Base-by-base conservation (phyloP, 1,284 basidiomycete genomes). In the Ustilago hordei region DNA sequence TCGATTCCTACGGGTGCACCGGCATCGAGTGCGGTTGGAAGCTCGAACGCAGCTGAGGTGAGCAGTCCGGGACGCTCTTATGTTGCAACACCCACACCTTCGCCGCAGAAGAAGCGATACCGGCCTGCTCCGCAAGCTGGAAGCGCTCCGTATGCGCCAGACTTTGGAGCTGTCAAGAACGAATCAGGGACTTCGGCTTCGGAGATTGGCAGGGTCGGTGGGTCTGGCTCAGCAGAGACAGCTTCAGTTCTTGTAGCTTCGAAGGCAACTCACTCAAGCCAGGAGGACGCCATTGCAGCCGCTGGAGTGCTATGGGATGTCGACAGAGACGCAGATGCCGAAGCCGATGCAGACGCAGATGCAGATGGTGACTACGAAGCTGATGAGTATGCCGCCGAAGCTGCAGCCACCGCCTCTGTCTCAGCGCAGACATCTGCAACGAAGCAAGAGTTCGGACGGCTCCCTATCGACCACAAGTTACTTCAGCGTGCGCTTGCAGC, bases 281-380 rank as follows among this genome's bases (percentile, higher is more conserved):
- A 38, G 1, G 35, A 12, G 7, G 58, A 69, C 39, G 69, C 43
- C 17, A 58, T 35, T 38, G 45, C 38, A 28, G 48, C 31, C 32
- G 38, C 52, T 8, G 71, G 34, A 28, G 13, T n/a, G 48, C 35
- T 48, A 5, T 55, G 28, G 58, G 61, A 68, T 23, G 58, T 47
- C 34, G 56, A 60, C 32, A 34, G 47, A 41, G 62, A 78, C 52
- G 66, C 57, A 45, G 63, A 79, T 53, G 64, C 55, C 23, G 69
- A 79, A 32, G 60, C 55, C 4, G 65, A 66, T 41, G 60, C 60
- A 5, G 75, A 79, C 50, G 63, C 60, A 9, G 60, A 74, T 60
- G 64, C 76, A 32, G 71, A 74, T 23, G 74, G 67, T 32, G 67
- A 78, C 19, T 63, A 67, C 34, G 73, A 66, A 34, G 55, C 55